phyloP scores from a whole-genome alignment of 805 yeast genomes.

The Candida corydali region DNA sequence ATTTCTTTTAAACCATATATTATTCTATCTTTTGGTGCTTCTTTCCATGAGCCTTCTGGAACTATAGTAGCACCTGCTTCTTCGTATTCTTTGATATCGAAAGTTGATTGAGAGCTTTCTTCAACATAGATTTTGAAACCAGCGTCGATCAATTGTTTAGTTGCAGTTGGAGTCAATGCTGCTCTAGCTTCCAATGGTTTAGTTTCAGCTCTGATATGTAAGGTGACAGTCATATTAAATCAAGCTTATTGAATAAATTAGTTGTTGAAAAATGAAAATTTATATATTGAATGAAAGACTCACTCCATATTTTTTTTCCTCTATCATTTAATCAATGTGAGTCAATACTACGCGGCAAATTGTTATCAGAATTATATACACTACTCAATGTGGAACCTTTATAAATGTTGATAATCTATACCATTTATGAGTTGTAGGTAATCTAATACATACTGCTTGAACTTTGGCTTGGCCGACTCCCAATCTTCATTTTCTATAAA shows the following conservation, averaged over 20 bases:
- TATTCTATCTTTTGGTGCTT: conserved; percentile 86
- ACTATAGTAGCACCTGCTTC: conserved; percentile 83
- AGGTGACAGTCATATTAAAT: conserved; percentile 39
- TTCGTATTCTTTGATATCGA: conserved; percentile 69
- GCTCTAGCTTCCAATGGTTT: conserved; percentile 98
- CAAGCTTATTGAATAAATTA: background rate
- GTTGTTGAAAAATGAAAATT: background rate
- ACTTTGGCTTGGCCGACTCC: conserved; percentile 23
- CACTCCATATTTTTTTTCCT: background rate
- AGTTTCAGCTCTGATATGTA: conserved; percentile 94
- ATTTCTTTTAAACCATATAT: conserved; percentile 93
- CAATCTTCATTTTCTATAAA: conserved; percentile 38
- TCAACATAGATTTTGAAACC: conserved; percentile 90
- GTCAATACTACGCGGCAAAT: background rate
- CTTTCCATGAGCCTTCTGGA: conserved; percentile 89
- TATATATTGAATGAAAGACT: background rate
- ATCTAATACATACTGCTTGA: conserved; percentile 23
- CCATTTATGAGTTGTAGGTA: conserved; percentile 3
- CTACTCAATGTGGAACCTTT: too few species aligned
- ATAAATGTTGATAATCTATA: background rate
- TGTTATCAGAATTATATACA: background rate
- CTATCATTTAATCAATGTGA: background rate
- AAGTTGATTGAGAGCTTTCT: conserved; percentile 79
- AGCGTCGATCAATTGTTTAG: conserved; percentile 76
- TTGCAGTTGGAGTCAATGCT: conserved; percentile 89